Percentiles rank a stretch among this genome's conserved stretches.
Evolutionary conservation across 2,329 filamentous ascomycete genomes (phyloP).

Genomic region (Alternaria dauci): DNA sequence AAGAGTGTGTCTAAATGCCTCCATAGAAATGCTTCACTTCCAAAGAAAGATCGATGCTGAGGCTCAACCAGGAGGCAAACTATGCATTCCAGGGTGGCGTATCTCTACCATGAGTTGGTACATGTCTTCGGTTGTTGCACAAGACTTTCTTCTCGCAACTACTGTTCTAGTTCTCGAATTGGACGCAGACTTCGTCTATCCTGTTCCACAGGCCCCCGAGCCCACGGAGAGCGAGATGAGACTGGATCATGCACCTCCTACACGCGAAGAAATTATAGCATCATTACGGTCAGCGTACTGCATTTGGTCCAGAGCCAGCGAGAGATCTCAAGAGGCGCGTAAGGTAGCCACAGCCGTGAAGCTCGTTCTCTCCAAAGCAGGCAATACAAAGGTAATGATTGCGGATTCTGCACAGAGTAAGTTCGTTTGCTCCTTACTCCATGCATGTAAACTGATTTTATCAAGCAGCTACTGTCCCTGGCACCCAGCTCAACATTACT

Average conservation of each 20-base stretch:
- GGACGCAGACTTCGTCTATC: conserved; percentile 36
- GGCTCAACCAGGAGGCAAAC: conserved; percentile 51
- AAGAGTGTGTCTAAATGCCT: conserved; percentile 56
- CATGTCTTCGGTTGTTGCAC: conserved; percentile 53
- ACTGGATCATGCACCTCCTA: conserved; percentile 33
- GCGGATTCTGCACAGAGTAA: conserved; percentile 15
- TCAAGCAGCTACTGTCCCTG: conserved; percentile 4
- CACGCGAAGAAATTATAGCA: conserved; percentile 35
- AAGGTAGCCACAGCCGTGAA: conserved; percentile 41
- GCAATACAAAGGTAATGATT: background rate
- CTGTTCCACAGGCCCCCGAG: conserved; percentile 15
- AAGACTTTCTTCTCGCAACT: conserved; percentile 59
- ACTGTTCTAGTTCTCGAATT: conserved; percentile 59
- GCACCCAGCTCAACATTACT: conserved; percentile 7
- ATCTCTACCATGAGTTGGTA: conserved; percentile 56
- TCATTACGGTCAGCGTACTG: conserved; percentile 31
- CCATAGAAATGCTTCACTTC: conserved; percentile 54
- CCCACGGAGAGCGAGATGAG: conserved; percentile 17
- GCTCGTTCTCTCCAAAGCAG: conserved; percentile 38
- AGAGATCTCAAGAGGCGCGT: conserved; percentile 41
- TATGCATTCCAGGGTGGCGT: conserved; percentile 34
- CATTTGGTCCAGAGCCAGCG: conserved; percentile 38
- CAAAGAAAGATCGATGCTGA: conserved; percentile 56
- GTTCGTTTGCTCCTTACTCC: background rate
- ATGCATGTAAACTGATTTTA: background rate